Percentiles rank a stretch among this genome's conserved stretches.
Evolutionary conservation across 352 stramenopile genomes (phyloP).

Genomic region (Peronospora destructor): DNA sequence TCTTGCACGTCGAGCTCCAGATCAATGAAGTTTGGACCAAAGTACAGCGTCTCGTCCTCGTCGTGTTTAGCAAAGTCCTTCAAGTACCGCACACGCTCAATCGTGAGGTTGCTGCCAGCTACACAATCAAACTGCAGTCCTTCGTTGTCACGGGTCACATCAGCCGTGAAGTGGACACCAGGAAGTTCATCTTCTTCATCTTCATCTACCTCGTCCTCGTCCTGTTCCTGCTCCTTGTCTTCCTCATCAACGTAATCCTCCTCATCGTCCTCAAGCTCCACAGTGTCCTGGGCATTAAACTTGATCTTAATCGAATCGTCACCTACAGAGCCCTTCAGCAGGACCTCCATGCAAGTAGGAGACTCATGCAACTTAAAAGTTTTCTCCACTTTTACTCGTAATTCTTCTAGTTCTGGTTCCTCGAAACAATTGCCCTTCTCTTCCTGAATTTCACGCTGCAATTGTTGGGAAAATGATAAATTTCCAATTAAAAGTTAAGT

Average conservation of each 20-base stretch:
- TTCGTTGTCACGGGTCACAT: slow-evolving; percentile 63
- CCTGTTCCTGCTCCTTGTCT: slow-evolving; percentile 30
- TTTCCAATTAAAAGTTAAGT: background rate
- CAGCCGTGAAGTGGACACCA: slow-evolving; percentile 69
- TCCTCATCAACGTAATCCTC: slow-evolving; percentile 45
- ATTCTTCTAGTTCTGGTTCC: slow-evolving; percentile 55
- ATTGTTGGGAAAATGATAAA: background rate
- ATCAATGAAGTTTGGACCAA: slow-evolving; percentile 75
- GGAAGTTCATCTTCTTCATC: slow-evolving; percentile 67
- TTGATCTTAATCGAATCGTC: slow-evolving; percentile 62
- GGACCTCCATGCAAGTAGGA: slow-evolving; percentile 55
- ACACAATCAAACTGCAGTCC: slow-evolving; percentile 79
- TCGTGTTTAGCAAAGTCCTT: slow-evolving; percentile 42
- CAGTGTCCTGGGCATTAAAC: slow-evolving; percentile 71
- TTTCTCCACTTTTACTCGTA: slow-evolving; percentile 60
- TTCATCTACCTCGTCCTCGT: slow-evolving; percentile 38
- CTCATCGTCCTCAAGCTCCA: slow-evolving; percentile 67
- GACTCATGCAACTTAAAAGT: slow-evolving; percentile 61
- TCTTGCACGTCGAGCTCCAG: slow-evolving; percentile 82
- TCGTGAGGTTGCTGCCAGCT: slow-evolving; percentile 71
- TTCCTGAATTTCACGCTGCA: slow-evolving; percentile 66
- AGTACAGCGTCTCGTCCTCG: slow-evolving; percentile 65
- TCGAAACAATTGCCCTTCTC: slow-evolving; percentile 85
- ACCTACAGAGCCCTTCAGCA: slow-evolving; percentile 47
- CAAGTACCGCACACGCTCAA: slow-evolving; percentile 71